phyloP scores from a whole-genome alignment of 331 rosid species.

The Rhamnella rubrinervis region DNA sequence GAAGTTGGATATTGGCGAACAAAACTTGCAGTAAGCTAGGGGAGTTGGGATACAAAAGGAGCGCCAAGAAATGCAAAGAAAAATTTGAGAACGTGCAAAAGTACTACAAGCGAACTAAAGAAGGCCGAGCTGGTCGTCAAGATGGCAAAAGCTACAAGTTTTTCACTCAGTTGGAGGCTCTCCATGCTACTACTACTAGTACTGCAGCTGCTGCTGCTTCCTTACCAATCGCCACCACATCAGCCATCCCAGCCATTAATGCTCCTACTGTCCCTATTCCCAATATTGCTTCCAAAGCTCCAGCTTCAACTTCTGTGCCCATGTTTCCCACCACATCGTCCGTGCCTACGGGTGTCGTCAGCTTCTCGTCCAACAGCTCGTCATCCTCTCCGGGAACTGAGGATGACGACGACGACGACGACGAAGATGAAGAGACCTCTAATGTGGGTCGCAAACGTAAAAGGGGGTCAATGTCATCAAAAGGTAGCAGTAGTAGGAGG shows the following conservation, averaged over 20 bases:
- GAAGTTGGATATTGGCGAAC: too few relatives aligned
- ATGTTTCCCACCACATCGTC: neutral
- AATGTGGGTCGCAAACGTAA: conserved; percentile 38
- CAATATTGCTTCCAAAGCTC: neutral
- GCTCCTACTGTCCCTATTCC: neutral
- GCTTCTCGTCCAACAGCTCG: conserved; percentile 41
- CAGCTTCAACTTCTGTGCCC: neutral
- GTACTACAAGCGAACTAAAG: conserved; percentile 51
- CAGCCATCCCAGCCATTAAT: conserved; percentile 36
- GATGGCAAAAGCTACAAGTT: conserved; percentile 56
- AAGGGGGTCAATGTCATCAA: neutral
- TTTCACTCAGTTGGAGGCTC: conserved; percentile 51
- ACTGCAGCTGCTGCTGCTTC: neutral
- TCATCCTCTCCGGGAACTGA: conserved; percentile 28
- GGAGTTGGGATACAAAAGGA: conserved; percentile 41
- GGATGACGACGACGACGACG: conserved; percentile 25
- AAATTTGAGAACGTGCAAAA: conserved; percentile 54
- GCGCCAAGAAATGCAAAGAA: conserved; percentile 51
- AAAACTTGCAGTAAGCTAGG: conserved; percentile 36
- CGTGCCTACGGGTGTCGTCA: conserved; percentile 8
- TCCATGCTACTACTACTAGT: conserved; percentile 19
- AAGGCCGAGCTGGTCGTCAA: conserved; percentile 51
- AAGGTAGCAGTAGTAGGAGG: conserved; percentile 16
- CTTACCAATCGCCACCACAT: conserved; percentile 17
- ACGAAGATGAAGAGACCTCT: conserved; percentile 28